Percentiles rank a stretch among this genome's conserved stretches.
These are phyloP conservation scores for Diaporthe destruens DNA, from an alignment of 2,329 filamentous ascomycete genomes.

Conservation along the genomic window DNA sequence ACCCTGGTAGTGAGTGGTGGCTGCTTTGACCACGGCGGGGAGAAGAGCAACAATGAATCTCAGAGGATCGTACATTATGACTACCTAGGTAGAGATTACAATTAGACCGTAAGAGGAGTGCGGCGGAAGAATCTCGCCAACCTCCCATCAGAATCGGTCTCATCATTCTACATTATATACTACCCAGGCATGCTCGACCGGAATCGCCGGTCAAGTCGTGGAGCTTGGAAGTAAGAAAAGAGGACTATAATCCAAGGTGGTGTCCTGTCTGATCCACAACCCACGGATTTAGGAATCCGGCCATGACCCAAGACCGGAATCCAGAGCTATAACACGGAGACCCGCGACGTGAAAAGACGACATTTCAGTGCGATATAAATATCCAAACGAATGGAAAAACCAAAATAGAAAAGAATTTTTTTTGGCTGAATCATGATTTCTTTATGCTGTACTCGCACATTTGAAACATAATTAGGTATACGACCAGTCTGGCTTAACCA, in stretches of 20 bases:
- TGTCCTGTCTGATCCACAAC: conserved; percentile 5
- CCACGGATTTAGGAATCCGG: conserved; percentile 12
- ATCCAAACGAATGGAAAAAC: neutral
- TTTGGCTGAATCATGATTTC: neutral
- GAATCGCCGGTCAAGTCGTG: conserved; percentile 12
- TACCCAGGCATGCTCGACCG: neutral
- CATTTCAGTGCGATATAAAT: neutral
- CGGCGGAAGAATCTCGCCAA: neutral
- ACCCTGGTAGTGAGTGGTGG: conserved; percentile 42
- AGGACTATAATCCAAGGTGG: neutral
- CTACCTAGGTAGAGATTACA: neutral
- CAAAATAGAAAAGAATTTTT: neutral
- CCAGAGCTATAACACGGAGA: neutral
- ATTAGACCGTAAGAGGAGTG: neutral
- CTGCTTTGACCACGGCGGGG: conserved; percentile 4
- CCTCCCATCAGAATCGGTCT: neutral
- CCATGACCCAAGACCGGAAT: neutral
- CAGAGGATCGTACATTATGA: conserved; percentile 4
- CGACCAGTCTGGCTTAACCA: neutral
- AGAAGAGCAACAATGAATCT: conserved; percentile 3
- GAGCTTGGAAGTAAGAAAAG: neutral
- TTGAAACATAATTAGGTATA: neutral
- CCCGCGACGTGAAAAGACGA: neutral
- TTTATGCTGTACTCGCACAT: neutral
- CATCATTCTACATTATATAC: conserved; percentile 10